Conservation (phyloP, 352 stramenopile genomes). For the Peronospora farinosa region DNA sequence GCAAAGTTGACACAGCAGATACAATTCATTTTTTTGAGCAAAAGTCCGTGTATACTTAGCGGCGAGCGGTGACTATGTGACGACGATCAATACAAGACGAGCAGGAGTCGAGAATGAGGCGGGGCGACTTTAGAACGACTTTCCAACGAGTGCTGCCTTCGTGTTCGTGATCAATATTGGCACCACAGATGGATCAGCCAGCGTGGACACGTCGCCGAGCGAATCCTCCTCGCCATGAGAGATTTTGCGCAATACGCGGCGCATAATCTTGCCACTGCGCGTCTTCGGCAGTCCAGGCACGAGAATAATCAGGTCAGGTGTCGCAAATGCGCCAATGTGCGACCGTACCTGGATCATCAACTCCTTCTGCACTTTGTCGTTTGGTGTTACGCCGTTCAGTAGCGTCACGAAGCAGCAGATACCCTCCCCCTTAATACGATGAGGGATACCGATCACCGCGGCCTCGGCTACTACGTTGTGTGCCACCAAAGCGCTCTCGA, state of each 20-base stretch:
- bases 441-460: constrained; percentile 91
- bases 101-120: background rate
- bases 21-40: background rate
- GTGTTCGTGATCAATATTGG: constrained; percentile 86
- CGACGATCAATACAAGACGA: background rate
- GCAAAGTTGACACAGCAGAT: background rate
- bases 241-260: constrained; percentile 97
- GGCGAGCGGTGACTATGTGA: background rate
- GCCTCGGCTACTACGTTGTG: constrained; percentile 91
- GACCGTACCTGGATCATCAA: constrained; percentile 82
- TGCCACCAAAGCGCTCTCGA: constrained; percentile 88
- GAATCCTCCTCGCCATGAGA: constrained; percentile 90
- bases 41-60: background rate
- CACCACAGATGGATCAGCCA: constrained; percentile 94
- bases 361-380: constrained; percentile 50
- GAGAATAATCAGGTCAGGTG: constrained; percentile 93
- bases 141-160: constrained; percentile 42
- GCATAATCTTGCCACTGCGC: constrained; percentile 97
- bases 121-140: constrained; percentile 41
- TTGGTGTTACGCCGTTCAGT: constrained; percentile 70
- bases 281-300: constrained; percentile 93
- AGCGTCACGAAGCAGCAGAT: constrained; percentile 95
- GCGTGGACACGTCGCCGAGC: constrained; percentile 94
- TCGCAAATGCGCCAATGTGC: constrained; percentile 94
- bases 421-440: constrained; percentile 95